These are phyloP conservation scores for Hanseniaspora taiwanica DNA, from an alignment of 805 yeast species.

Conservation along the genomic window DNA sequence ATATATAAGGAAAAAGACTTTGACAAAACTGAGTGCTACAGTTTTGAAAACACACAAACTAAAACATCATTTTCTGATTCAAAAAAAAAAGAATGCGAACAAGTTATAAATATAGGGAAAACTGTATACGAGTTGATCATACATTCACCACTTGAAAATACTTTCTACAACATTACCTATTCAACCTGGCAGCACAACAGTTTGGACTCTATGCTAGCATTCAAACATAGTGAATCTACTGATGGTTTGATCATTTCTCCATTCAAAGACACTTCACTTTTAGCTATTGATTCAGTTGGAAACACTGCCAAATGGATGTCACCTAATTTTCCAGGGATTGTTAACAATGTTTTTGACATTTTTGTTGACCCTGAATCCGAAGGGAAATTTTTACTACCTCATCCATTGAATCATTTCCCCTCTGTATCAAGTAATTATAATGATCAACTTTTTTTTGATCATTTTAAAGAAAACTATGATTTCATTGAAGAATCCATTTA, in stretches of 20 bases:
- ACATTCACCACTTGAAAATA: constrained; percentile 48
- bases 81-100: neutral
- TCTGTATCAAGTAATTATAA: constrained; percentile 11
- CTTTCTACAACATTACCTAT: constrained; percentile 77
- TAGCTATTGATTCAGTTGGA: constrained; percentile 59
- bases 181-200: constrained; percentile 89
- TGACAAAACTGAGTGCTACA: constrained; percentile 4
- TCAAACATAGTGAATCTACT: constrained; percentile 39
- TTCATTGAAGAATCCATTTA: constrained; percentile 12
- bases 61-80: constrained; percentile 1
- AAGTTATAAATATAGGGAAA: constrained; percentile 48
- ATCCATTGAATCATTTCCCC: constrained; percentile 34
- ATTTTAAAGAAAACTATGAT: constrained; percentile 8
- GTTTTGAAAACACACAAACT: neutral
- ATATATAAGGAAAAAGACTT: constrained; percentile 8
- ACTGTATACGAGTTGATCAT: constrained; percentile 63
- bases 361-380: constrained; percentile 21
- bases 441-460: constrained; percentile 2
- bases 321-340: constrained; percentile 48
- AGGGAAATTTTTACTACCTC: constrained; percentile 45
- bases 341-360: constrained; percentile 72
- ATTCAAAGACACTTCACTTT: constrained; percentile 61
- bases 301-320: constrained; percentile 73
- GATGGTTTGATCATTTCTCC: constrained; percentile 78
- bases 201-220: constrained; percentile 42